Evolutionary conservation across 306 rosid genomes (phyloP).

Genomic region (Pterocarpus macrocarpus): DNA sequence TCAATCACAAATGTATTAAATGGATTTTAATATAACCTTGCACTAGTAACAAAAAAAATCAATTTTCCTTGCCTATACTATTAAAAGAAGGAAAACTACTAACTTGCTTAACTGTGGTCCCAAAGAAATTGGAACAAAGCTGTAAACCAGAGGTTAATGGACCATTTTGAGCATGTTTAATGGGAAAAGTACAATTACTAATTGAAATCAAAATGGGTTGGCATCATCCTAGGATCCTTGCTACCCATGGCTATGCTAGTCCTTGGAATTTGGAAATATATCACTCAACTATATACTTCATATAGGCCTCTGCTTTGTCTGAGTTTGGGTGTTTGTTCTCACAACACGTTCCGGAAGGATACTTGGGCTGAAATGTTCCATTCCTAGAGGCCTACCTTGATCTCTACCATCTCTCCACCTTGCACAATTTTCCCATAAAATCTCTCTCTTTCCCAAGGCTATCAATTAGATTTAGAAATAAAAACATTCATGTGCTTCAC

Average conservation of each 20-base stretch:
- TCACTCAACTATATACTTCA: background rate
- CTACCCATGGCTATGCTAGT: background rate
- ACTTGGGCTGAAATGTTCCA: too few relatives aligned
- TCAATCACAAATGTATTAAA: background rate
- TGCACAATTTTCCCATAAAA: background rate
- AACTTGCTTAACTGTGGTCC: background rate
- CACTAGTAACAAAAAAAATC: background rate
- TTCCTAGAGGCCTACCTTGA: background rate
- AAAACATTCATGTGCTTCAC: too few relatives aligned
- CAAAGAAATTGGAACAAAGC: background rate
- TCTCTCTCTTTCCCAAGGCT: background rate
- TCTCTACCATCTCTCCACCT: background rate
- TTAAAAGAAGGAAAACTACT: background rate
- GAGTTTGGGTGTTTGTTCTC: background rate
- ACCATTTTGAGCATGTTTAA: too few relatives aligned
- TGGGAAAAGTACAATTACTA: background rate
- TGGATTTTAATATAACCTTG: conserved; percentile 1
- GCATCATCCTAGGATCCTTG: background rate
- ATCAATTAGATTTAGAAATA: background rate
- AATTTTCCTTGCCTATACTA: background rate
- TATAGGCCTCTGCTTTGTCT: background rate
- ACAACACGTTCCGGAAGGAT: too few relatives aligned
- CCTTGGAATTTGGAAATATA: background rate
- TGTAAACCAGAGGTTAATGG: background rate
- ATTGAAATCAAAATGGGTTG: conserved; percentile 10